phyloP scores from a whole-genome alignment of 73 alveolate species.

The Uronychia setigera region DNA sequence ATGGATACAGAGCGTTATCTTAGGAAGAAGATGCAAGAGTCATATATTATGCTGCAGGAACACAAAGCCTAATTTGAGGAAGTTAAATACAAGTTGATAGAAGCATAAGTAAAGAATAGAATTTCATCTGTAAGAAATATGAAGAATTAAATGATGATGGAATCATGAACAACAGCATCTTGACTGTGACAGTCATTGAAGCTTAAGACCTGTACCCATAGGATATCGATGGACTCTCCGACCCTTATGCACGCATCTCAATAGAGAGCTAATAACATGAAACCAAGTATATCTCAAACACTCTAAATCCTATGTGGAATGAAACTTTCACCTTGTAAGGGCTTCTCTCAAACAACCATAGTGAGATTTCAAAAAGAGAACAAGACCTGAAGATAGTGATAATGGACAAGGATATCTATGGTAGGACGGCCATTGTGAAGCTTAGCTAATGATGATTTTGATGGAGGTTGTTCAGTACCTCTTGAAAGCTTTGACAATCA shows the following conservation, averaged over 20 bases:
- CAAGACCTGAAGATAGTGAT: constrained; percentile 34
- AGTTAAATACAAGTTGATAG: not conserved
- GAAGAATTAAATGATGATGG: not conserved
- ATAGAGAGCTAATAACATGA: constrained; percentile 31
- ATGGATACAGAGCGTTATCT: not conserved
- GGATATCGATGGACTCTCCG: constrained; percentile 8
- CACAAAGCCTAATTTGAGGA: not conserved
- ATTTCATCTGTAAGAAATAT: not conserved
- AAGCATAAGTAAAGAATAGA: not conserved
- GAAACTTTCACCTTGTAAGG: constrained; percentile 55
- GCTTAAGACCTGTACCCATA: not conserved
- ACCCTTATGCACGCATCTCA: constrained; percentile 52
- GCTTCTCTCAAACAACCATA: not conserved
- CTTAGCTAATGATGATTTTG: constrained; percentile 20
- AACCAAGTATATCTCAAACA: constrained; percentile 33
- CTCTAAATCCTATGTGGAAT: constrained; percentile 56
- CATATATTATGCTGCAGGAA: not conserved
- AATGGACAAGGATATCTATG: constrained; percentile 50
- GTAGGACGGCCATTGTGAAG: not conserved
- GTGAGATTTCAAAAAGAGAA: constrained; percentile 41
- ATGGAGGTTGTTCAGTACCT: constrained; percentile 36
- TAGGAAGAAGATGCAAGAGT: not conserved
- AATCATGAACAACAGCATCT: not conserved
- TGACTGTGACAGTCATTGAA: not conserved
- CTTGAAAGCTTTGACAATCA: constrained; percentile 19